Base-by-base conservation (phyloP, 352 stramenopile genomes). In the Pythium myriotylum region DNA sequence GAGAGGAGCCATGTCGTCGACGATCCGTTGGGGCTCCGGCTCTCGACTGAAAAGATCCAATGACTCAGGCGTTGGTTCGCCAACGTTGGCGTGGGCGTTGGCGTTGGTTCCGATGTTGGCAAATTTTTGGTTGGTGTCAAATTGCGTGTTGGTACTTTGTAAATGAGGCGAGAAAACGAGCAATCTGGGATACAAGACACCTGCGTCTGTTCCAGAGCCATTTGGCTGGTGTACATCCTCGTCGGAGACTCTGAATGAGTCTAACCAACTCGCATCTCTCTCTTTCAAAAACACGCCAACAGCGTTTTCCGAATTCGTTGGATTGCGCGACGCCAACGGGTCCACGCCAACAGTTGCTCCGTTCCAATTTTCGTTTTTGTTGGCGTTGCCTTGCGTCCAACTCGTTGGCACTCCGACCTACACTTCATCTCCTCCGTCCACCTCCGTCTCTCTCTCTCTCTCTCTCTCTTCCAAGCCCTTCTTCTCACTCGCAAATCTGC, bases 401-500 rank as follows among this genome's bases (percentile, higher is more conserved):
- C 16, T 54, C 47, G 47, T 54, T 54, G 16, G 41, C 48, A 35
- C 19, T 35, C 17, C 4, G 43, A 42, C 32, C 48, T 55, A 35
- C 48, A 55, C 50, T 57, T 57, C 4, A 14, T 26, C 3, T 49
- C 5, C 33, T 4, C 22, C 13, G 22, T 29, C 24, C 17, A 20
- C n/a, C 20, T n/a, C 41, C 22, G 13, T 27, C 13, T 50, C 22
- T 17, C 46, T 22, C 23, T 10, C 52, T 50, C 24, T 26, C 16
- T 1, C 29, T 54, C 5, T 16, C 4, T 4, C 9, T 29, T 29
- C 42, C 42, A 49, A n/a, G n/a, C n/a, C n/a, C n/a, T n/a, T n/a
- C n/a, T 39, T 20, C 52, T 59, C 52, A 49, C 24, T 59, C 39
- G 37, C 23, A 37, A 59, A 59, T 59, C 29, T 19, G 29, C 53